These are phyloP conservation scores for Lobosporangium transversale DNA, from an alignment of 192 early-diverging fungal genomes.

Conservation along the genomic window DNA sequence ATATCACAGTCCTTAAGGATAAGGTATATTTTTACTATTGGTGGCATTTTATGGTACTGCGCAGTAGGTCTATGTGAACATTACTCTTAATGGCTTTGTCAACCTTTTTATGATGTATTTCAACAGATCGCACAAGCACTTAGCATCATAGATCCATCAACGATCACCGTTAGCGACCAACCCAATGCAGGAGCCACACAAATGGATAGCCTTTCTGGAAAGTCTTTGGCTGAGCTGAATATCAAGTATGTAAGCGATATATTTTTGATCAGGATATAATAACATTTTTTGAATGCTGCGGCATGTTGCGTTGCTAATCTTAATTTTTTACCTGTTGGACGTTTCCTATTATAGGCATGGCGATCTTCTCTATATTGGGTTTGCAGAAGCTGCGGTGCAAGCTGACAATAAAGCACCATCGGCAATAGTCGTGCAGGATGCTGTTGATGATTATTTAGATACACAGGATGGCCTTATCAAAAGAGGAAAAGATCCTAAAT, in stretches of 20 bases:
- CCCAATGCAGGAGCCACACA: slow-evolving; percentile 49
- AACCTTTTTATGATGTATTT: no score
- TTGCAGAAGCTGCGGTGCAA: slow-evolving; percentile 38
- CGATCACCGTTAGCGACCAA: slow-evolving; percentile 55
- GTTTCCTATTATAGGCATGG: slow-evolving; percentile 55
- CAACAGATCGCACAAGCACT: slow-evolving; percentile 57
- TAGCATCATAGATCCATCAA: slow-evolving; percentile 52
- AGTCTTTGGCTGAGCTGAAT: slow-evolving; percentile 44
- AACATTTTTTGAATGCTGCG: no score
- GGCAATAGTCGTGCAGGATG: slow-evolving; percentile 64
- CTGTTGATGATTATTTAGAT: slow-evolving; percentile 84
- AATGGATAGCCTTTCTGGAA: slow-evolving; percentile 37
- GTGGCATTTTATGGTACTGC: no score
- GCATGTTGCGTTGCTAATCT: no score
- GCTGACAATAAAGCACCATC: slow-evolving; percentile 6
- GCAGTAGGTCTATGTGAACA: no score
- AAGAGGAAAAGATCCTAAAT: slow-evolving; percentile 77
- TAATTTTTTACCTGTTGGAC: no score
- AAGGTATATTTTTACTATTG: slow-evolving; percentile 58
- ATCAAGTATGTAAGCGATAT: slow-evolving; percentile 44
- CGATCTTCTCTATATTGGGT: slow-evolving; percentile 61
- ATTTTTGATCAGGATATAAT: no score
- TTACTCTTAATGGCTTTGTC: no score
- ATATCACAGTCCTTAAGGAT: slow-evolving; percentile 56
- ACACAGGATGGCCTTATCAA: slow-evolving; percentile 86